These are phyloP conservation scores for Cyanodermella asteris DNA, from an alignment of 2,329 filamentous ascomycete species.

Conservation along the genomic window DNA sequence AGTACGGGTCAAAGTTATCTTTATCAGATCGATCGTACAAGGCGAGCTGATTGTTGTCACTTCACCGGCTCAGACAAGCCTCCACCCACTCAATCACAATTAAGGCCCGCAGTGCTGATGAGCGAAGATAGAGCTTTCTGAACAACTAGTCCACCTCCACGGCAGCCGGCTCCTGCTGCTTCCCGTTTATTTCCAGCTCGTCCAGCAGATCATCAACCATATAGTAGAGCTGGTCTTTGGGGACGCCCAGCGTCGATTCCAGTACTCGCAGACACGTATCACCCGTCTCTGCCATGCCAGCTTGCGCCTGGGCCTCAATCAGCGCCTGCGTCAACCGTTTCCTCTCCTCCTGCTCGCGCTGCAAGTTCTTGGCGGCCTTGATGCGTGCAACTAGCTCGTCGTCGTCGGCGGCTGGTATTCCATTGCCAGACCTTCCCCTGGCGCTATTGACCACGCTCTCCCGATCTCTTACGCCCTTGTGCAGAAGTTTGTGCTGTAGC, in stretches of 20 bases:
- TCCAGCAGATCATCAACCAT: conserved; percentile 8
- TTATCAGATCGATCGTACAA: too few species aligned
- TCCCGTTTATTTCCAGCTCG: conserved; percentile 9
- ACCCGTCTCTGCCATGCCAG: conserved; percentile 8
- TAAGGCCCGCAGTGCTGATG: too few species aligned
- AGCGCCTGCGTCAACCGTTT: conserved; percentile 5
- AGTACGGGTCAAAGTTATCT: too few species aligned
- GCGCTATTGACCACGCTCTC: conserved; percentile 7
- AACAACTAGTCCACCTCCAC: too few species aligned
- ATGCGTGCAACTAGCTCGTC: conserved; percentile 5
- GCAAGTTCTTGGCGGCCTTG: conserved; percentile 1
- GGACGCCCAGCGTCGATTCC: conserved; percentile 5
- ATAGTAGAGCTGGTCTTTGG: conserved; percentile 5
- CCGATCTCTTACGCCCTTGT: conserved; percentile 9
- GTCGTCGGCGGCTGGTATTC: conserved; percentile 1
- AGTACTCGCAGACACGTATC: conserved; percentile 8
- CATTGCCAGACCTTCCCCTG: conserved; percentile 2
- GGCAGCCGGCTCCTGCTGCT: too few species aligned
- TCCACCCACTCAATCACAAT: too few species aligned
- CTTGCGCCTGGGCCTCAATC: conserved; percentile 6
- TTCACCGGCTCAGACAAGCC: too few species aligned
- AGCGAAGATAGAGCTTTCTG: too few species aligned
- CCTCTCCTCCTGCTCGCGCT: conserved; percentile 4
- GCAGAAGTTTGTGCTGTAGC: conserved; percentile 18
- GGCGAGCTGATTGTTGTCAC: too few species aligned